These are phyloP conservation scores for Kwoniella mangroviensis DNA, from an alignment of 768 basidiomycete genomes.

Conservation along the genomic window DNA sequence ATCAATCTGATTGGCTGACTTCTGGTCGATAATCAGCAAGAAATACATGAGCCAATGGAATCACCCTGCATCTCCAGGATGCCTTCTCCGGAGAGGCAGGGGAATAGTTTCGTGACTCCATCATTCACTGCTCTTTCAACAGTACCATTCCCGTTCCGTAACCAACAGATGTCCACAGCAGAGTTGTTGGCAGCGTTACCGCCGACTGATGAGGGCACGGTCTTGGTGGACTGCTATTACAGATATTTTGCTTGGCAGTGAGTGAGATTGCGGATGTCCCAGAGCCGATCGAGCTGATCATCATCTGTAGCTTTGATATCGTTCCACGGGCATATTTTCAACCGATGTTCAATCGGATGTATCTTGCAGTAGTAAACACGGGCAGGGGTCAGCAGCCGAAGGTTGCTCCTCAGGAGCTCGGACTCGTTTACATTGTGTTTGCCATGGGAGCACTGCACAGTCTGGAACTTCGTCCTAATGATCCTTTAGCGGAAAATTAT, in stretches of 20 bases:
- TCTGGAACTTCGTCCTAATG: conserved; percentile 25
- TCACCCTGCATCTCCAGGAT: not conserved
- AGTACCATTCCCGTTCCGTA: conserved; percentile 12
- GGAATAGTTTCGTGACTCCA: not conserved
- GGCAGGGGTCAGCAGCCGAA: not conserved
- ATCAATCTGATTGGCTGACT: not conserved
- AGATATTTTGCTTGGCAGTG: conserved; percentile 35
- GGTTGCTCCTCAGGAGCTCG: conserved; percentile 20
- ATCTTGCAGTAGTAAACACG: not conserved
- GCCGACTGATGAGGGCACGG: conserved; percentile 17
- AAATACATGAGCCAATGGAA: conserved; percentile 4
- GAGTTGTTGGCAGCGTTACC: conserved; percentile 19
- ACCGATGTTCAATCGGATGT: conserved; percentile 6
- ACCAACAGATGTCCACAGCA: not conserved
- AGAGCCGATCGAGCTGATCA: too few relatives aligned
- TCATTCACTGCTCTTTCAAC: not conserved
- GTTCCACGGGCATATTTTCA: conserved; percentile 10
- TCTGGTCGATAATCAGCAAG: not conserved
- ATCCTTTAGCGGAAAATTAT: conserved; percentile 15
- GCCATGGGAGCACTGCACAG: conserved; percentile 30
- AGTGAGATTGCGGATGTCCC: not conserved
- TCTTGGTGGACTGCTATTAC: conserved; percentile 25
- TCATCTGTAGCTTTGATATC: conserved; percentile 20
- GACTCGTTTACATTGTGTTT: conserved; percentile 20
- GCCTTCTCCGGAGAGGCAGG: not conserved